Conservation (phyloP, 1,284 basidiomycete species). For the Sparassis latifolia region DNA sequence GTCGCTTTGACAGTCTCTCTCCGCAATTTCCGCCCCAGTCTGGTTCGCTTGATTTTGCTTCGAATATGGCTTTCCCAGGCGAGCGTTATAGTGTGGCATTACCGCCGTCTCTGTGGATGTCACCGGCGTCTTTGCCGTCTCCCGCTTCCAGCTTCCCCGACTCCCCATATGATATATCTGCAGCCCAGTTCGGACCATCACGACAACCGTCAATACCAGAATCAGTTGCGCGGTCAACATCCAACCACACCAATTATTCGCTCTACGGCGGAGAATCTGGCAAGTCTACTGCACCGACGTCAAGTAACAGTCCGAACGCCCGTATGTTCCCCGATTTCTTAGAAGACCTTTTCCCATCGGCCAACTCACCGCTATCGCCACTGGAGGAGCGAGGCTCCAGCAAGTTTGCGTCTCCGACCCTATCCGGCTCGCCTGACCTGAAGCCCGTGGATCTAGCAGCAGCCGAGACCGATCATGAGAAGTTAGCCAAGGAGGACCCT, state of each 20-base stretch:
- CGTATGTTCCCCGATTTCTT: slow-evolving; percentile 63
- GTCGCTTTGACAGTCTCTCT: slow-evolving; percentile 13
- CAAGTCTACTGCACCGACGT: slow-evolving; percentile 25
- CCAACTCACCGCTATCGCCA: slow-evolving; percentile 19
- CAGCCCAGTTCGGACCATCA: slow-evolving; percentile 18
- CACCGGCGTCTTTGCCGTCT: slow-evolving; percentile 47
- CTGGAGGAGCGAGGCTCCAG: slow-evolving; percentile 39
- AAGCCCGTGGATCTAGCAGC: slow-evolving; percentile 32
- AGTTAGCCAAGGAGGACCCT: slow-evolving; percentile 76
- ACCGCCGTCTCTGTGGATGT: slow-evolving; percentile 79
- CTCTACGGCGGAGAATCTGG: slow-evolving; percentile 16
- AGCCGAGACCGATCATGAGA: slow-evolving; percentile 50
- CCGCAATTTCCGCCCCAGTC: slow-evolving; percentile 11
- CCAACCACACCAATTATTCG: slow-evolving; percentile 23
- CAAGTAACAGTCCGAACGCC: slow-evolving; percentile 23
- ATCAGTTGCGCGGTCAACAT: slow-evolving; percentile 18
- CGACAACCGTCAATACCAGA: slow-evolving; percentile 21
- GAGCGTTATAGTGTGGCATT: slow-evolving; percentile 51
- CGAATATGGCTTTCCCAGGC: slow-evolving; percentile 15
- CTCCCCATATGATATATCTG: slow-evolving; percentile 26
- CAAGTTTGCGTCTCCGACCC: slow-evolving; percentile 54
- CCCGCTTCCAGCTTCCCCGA: slow-evolving; percentile 32
- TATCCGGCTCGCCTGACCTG: slow-evolving; percentile 65
- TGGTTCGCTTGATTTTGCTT: slow-evolving; percentile 11
- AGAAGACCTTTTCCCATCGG: slow-evolving; percentile 50